Base-by-base conservation (phyloP, 2,329 filamentous ascomycete species). In the Aspergillus alliaceus region DNA sequence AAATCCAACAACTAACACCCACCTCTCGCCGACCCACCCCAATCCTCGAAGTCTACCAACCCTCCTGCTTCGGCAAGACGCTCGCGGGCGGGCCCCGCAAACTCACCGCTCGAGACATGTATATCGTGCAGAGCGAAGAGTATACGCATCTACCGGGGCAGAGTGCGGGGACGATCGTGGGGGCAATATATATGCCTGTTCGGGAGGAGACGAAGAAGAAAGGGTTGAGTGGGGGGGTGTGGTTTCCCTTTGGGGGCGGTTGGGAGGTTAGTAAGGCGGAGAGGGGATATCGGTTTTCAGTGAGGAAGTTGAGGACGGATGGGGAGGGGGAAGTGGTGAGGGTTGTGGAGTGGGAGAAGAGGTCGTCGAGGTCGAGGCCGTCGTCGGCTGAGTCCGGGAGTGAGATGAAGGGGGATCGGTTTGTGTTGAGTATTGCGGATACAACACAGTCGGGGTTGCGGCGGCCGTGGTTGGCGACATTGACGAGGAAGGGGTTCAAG, bases 31-130 rank as follows among this genome's bases (percentile, higher is more conserved):
- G 63, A 15, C 64, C 64, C 18, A 59, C 69, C 8, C 69, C 71
- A 2, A 68, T 73, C 14, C 60, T 72, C 1, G 71, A 71, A 32
- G 58, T 71, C 59, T 69, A 67, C 65, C 69, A 66, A 24, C 69
- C 71, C 20, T 60, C 64, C 6, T 61, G 63, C 9, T 63, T 70
- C 3, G 59, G 64, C 20, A 70, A 67, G 49, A 59, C 60, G 0
- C 56, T 66, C 5, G 60, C 63, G 9, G 51, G 54, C 1, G 62
- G 61, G 9, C 59, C 56, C 1, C 64, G 65, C 9, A 71, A 72
- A 27, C 53, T 72, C 1, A 57, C 62, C 20, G 31, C 60, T 15
- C 60, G 61, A 2, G 71, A 72, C 60, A 56, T 72, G 27, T 73
- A 72, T 31, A 58, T 69, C 6, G 64, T 66, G 0, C 66, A 66